These are phyloP conservation scores for Phytophthora multivora DNA, from an alignment of 352 stramenopile species.

Conservation along the genomic window DNA sequence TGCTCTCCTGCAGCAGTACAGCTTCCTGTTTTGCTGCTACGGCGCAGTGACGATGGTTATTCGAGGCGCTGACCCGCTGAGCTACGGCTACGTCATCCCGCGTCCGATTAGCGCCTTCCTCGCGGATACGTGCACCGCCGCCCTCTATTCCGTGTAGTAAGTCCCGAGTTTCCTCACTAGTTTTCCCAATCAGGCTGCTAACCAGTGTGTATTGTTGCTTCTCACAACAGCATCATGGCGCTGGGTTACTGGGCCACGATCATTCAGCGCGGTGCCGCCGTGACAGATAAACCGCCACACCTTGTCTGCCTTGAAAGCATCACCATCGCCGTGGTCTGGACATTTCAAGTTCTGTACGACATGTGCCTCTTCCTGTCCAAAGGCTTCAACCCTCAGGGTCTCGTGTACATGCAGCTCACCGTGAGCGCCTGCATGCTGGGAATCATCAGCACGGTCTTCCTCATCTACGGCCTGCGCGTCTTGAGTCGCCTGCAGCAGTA, in stretches of 20 bases:
- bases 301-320: constrained; percentile 41
- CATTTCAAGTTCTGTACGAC: constrained; percentile 49
- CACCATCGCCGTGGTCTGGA: constrained; percentile 44
- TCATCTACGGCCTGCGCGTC: constrained; percentile 50
- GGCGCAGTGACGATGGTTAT: constrained; percentile 47
- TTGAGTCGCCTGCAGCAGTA: constrained; percentile 42
- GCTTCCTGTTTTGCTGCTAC: constrained; percentile 53
- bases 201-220: constrained; percentile 14
- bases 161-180: constrained; percentile 8
- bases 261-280: constrained; percentile 41
- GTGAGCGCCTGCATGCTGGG: constrained; percentile 45
- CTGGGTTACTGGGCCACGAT: constrained; percentile 55
- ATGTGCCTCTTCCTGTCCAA: constrained; percentile 50
- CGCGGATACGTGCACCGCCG: constrained; percentile 50
- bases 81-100: constrained; percentile 48
- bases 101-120: constrained; percentile 45
- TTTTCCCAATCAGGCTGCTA: background rate
- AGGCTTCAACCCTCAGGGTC: constrained; percentile 42
- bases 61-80: constrained; percentile 45
- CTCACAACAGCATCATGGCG: constrained; percentile 41
- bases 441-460: constrained; percentile 49
- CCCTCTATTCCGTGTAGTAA: constrained; percentile 59
- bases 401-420: constrained; percentile 48
- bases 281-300: constrained; percentile 37
- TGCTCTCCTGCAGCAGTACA: constrained; percentile 46